Evolutionary conservation across 1,284 basidiomycete species (phyloP), one percentile per base, ranked within the genome.

Genomic region (Psilocybe mexicana): DNA sequence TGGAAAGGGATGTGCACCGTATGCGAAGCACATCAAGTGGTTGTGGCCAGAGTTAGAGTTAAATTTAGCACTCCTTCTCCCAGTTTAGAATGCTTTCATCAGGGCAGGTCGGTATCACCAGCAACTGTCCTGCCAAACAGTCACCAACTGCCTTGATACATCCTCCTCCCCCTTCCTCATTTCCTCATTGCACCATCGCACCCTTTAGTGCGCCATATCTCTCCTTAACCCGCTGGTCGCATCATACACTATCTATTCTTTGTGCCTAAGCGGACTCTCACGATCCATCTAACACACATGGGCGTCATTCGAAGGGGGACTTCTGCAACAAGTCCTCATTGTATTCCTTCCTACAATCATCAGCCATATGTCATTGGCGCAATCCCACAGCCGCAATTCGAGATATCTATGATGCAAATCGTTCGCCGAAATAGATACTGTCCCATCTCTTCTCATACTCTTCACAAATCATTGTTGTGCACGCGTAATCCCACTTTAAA

Each of bases 401-500:
- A 33, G 30, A 46, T 18, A 24, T n/a, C 7, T 4, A 33, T 28
- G 45, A 12, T 47, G 45, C 45, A 4, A 14, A 48, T 10, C 46
- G 46, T 35, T 12, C 4, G 12, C 30, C n/a, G 11, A 35, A n/a
- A 35, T 35, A 46, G 43, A 24, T 33, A 49, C 36, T 33, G 48
- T 28, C 11, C 10, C 44, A n/a, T 26, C n/a, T 26, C 30, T 50
- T 49, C 43, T 49, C 47, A 30, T 33, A 24, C 36, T 35, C 45
- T 12, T n/a, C 50, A 38, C 28, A 23, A 25, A 33, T 46, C 55
- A 33, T 14, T 45, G 42, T 7, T 40, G 50, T 36, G 46, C 54
- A 54, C 43, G 54, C 45, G 56, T 47, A 36, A 43, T 42, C 43
- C 46, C 43, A 45, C 23, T 59, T 54, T 52, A 33, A 43, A 57